phyloP scores from a whole-genome alignment of 2,329 filamentous ascomycete genomes.

The Aspergillus unguis region DNA sequence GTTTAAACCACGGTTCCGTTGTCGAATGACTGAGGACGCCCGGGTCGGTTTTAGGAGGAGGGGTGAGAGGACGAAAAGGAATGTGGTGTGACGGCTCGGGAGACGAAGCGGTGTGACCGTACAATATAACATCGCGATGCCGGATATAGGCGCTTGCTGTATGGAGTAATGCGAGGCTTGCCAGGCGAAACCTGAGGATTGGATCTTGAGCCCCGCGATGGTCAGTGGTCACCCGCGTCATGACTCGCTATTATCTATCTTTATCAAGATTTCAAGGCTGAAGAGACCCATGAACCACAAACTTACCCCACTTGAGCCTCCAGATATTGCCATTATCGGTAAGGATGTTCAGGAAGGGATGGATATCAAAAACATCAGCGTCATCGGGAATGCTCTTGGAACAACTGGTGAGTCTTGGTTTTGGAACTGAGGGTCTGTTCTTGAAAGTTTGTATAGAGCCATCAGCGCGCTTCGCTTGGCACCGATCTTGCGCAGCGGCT shows the following conservation, averaged over 20 bases:
- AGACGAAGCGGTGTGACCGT: constrained; percentile 26
- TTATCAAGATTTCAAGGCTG: constrained; percentile 14
- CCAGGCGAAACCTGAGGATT: neutral
- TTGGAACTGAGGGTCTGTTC: neutral
- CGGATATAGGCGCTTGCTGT: constrained; percentile 9
- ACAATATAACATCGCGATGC: constrained; percentile 8
- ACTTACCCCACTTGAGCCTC: constrained; percentile 22
- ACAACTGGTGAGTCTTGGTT: neutral
- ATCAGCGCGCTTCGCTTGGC: constrained; percentile 5
- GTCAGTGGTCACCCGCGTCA: constrained; percentile 23
- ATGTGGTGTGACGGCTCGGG: constrained; percentile 22
- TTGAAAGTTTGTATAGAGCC: neutral
- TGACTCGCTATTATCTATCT: constrained; percentile 1
- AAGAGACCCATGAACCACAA: constrained; percentile 9
- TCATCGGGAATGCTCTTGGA: constrained; percentile 3
- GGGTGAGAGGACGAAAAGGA: constrained; percentile 11
- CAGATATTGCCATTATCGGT: constrained; percentile 14
- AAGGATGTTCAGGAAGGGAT: constrained; percentile 10
- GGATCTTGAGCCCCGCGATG: constrained; percentile 6
- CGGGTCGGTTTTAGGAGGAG: constrained; percentile 14
- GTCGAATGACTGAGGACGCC: constrained; percentile 4
- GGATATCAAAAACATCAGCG: neutral
- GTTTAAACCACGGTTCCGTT: constrained; percentile 3
- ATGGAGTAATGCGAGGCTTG: constrained; percentile 2
- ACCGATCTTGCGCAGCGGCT: constrained; percentile 1